phyloP scores from a whole-genome alignment of 2,329 filamentous ascomycete species.

The Rutstroemia sp. region DNA sequence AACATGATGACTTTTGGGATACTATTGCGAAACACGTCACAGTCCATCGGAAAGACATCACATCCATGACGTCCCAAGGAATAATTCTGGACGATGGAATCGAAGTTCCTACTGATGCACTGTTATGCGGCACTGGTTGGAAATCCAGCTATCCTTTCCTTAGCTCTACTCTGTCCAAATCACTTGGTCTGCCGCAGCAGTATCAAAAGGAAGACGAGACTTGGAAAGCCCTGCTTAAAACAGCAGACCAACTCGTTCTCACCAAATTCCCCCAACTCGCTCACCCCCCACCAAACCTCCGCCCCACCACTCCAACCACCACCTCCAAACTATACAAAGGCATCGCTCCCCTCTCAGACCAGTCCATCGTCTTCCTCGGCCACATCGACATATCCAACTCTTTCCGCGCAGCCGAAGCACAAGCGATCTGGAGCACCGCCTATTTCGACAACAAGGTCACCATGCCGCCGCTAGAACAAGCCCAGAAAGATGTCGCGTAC shows the following conservation, averaged over 20 bases:
- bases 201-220: neutral
- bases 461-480: slow-evolving; percentile 2
- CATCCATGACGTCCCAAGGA: neutral
- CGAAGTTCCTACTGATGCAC: neutral
- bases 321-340: slow-evolving; percentile 6
- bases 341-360: slow-evolving; percentile 7
- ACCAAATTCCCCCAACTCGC: no score
- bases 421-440: slow-evolving; percentile 12
- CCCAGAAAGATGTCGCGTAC: slow-evolving; percentile 3
- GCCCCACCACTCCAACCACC: neutral
- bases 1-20: slow-evolving; percentile 25
- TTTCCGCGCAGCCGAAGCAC: slow-evolving; percentile 6
- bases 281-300: no score
- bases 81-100: neutral
- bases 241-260: neutral
- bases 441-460: slow-evolving; percentile 8
- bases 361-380: slow-evolving; percentile 7
- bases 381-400: slow-evolving; percentile 7
- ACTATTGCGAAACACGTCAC: slow-evolving; percentile 13
- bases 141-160: neutral
- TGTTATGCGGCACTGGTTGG: neutral
- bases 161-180: neutral
- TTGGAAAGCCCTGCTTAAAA: neutral
- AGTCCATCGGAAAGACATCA: neutral
- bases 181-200: neutral